Base-by-base conservation (phyloP, 371 early-diverging fungal genomes). In the Entomophthora muscae region DNA sequence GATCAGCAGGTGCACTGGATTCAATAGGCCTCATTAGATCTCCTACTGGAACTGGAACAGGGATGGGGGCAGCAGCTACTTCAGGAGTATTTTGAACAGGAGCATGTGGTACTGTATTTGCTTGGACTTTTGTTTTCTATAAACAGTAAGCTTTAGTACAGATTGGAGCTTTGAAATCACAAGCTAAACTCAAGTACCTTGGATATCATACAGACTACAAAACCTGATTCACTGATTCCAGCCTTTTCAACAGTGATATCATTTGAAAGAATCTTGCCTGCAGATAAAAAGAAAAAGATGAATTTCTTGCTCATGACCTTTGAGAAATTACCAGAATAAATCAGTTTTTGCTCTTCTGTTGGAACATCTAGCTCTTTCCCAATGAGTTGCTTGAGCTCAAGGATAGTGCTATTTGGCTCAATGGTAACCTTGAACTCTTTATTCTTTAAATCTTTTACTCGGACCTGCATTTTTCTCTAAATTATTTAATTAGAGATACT, bases 121-220 rank as follows among this genome's bases (percentile, higher is more conserved):
- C 52, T 24, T 69, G 60, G 52, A 63, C 54, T 13, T 66, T 67
- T 68, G 42, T 5, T 65, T 71, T 61, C 61, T 67, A 61, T 54
- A 70, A 17, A 68, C 57, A 52, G 58, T 61, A 65, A 63, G 69
- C 69, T 68, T 64, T 28, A 64, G 54, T n/a, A n/a, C n/a, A n/a
- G 61, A 32, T 57, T 70, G 61, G n/a, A 32, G 60, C 58, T 23
- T 30, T 26, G 5, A 51, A 54, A 53, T 28, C 13, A 61, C 10
- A 33, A 31, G 12, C 23, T 12, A 53, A 61, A 10, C n/a, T n/a
- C n/a, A n/a, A n/a, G n/a, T 75, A 88, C 88, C 88, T 95, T 95
- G 64, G 85, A 79, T 17, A 89, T 84, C 96, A 97, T 94, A 2
- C 93, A 76, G 52, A 97, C 95, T 68, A 97, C 70, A 71, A 95